These are phyloP conservation scores for Triticum aestivum DNA, from an alignment of 176 grass and related monocot genomes.

Conservation along the genomic window IWGSC_CS_RefSeq_v2.1 NC_057808.1:525288129-525288628, in stretches of 20 bases:
- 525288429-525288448: not conserved
- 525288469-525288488: not conserved
- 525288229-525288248: constrained; percentile 90
- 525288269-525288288: constrained; percentile 51
- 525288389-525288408: not conserved
- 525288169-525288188: constrained; percentile 69
- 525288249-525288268: constrained; percentile 74
- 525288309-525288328: not conserved
- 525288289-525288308: not conserved
- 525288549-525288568: not conserved
- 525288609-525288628: not conserved
- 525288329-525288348: no score
- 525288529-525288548: not conserved
- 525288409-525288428: not conserved
- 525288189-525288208: constrained; percentile 95
- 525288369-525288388: not conserved
- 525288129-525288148: constrained; percentile 91
- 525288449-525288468: not conserved
- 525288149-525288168: constrained; percentile 97
- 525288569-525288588: not conserved
- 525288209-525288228: constrained; percentile 96
- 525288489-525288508: not conserved
- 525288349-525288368: not conserved
- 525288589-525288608: not conserved
- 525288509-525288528: not conserved